Evolutionary conservation across 2,329 filamentous ascomycete species (phyloP), one percentile per base, ranked within the genome.

Genomic region (Rosellinia necatrix): DNA sequence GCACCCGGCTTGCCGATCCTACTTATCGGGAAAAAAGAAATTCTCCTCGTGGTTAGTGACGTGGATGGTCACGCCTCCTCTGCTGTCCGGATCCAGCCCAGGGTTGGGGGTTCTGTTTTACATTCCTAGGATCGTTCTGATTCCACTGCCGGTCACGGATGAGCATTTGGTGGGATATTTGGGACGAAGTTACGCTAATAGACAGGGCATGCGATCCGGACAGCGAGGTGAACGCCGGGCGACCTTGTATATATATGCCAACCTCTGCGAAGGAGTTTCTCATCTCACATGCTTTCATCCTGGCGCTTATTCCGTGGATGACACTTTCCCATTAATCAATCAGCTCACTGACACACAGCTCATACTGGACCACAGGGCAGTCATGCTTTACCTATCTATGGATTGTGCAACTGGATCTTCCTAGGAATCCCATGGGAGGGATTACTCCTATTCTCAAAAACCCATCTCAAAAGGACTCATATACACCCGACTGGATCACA

Each of bases 221-320:
- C 78, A 81, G 78, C 78, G 75, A 78, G 78, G 78, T 81, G 74
- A 80, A 78, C 76, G 66, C 68, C 71, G 71, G 66, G 69, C 51
- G 53, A 57, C 59, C 75, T 75, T 76, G 75, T 81, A 78, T 81
- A 80, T 76, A 79, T 81, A 63, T 74, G 71, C 74, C 74, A 77
- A 74, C 66, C 69, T 71, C 71, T 65, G 74, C 71, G 71, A 74
- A 72, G 68, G 75, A 76, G 64, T 65, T 64, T 59, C 62, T 44
- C 62, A 69, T 62, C 48, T 61, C 41, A 48, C 57, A 61, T 63
- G 32, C 49, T 55, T 63, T 30, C 42, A 56, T 50, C 61, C 60
- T 64, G 64, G 66, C 53, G 62, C 43, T 56, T 60, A 53, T 48
- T 53, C 63, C 61, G 57, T 66, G 65, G 64, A 66, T 61, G 59